A percentile compares a stretch with the other conserved stretches of the same genome.
These are phyloP conservation scores for Hymenoscyphus fructigenus DNA, from an alignment of 2,329 filamentous ascomycete species.

Conservation along the genomic window DNA sequence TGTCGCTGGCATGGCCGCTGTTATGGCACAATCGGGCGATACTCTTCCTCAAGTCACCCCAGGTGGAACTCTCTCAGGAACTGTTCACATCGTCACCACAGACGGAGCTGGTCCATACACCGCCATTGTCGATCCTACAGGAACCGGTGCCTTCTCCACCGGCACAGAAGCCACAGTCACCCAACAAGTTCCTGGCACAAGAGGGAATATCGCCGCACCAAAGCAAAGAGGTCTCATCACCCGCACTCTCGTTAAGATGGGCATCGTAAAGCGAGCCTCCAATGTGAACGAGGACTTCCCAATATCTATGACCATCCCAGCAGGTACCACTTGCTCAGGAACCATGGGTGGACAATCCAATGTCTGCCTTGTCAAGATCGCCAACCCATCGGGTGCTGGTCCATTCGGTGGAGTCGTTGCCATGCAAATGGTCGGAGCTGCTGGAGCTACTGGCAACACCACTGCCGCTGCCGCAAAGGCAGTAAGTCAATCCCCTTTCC, in stretches of 20 bases:
- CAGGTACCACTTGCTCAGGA: conserved; percentile 56
- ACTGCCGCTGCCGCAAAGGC: not conserved
- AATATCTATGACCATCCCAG: conserved; percentile 42
- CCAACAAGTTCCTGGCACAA: conserved; percentile 48
- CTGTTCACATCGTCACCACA: conserved; percentile 65
- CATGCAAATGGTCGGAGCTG: conserved; percentile 45
- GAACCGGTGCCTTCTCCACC: conserved; percentile 46
- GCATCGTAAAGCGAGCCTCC: conserved; percentile 35
- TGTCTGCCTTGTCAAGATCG: conserved; percentile 62
- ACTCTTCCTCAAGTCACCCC: conserved; percentile 57
- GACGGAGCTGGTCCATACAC: conserved; percentile 58
- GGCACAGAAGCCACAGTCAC: conserved; percentile 57
- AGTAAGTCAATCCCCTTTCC: not conserved
- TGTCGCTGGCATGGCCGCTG: conserved; percentile 54
- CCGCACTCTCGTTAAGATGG: conserved; percentile 31
- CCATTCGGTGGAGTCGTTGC: conserved; percentile 63
- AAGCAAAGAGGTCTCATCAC: conserved; percentile 28
- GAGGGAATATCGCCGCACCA: conserved; percentile 39
- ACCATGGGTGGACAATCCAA: conserved; percentile 58
- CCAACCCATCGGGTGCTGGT: conserved; percentile 59
- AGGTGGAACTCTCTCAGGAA: conserved; percentile 60
- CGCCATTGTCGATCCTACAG: conserved; percentile 64
- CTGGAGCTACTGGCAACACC: not conserved
- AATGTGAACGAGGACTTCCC: conserved; percentile 45
- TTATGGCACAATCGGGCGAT: conserved; percentile 56